Conservation (phyloP, 140 eudicot genomes). For the Erigeron philadelphicus region DNA sequence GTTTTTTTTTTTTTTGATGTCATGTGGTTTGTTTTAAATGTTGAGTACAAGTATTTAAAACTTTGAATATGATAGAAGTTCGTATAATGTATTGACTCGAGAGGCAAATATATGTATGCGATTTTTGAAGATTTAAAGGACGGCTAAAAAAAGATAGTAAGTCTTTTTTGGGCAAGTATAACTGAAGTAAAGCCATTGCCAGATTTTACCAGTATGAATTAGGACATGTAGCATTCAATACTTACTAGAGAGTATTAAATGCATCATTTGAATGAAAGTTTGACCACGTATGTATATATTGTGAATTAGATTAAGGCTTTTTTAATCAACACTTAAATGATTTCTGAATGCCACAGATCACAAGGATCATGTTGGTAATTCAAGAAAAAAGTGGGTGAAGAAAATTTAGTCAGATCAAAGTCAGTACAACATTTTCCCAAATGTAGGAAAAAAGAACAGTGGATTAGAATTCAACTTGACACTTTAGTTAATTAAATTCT, state of each 20-base stretch:
- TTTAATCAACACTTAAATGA: constrained; percentile 5
- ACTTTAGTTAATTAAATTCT: constrained; percentile 31
- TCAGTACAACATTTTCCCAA: constrained; percentile 61
- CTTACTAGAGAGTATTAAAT: constrained; percentile 14
- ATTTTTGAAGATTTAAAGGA: no score
- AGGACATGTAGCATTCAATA: constrained; percentile 18
- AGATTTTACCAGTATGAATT: constrained; percentile 10
- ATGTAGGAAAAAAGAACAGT: constrained; percentile 36
- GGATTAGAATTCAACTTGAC: constrained; percentile 20
- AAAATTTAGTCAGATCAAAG: constrained; percentile 24
- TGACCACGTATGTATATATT: constrained; percentile 25
- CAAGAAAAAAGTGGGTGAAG: constrained; percentile 26
- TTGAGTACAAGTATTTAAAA: constrained; percentile 2
- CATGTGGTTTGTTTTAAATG: constrained; percentile 15
- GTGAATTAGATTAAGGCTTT: not conserved
- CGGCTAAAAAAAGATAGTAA: no score
- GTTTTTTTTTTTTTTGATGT: not conserved
- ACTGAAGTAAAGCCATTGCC: constrained; percentile 19
- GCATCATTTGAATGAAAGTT: constrained; percentile 21
- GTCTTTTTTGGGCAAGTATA: not conserved
- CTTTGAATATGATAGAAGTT: not conserved
- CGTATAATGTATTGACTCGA: not conserved
- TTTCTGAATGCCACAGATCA: constrained; percentile 17
- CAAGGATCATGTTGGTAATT: constrained; percentile 24
- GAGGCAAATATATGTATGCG: no score